Evolutionary conservation across 768 basidiomycete genomes (phyloP).

Genomic region (Cantharellus anzutake): DNA sequence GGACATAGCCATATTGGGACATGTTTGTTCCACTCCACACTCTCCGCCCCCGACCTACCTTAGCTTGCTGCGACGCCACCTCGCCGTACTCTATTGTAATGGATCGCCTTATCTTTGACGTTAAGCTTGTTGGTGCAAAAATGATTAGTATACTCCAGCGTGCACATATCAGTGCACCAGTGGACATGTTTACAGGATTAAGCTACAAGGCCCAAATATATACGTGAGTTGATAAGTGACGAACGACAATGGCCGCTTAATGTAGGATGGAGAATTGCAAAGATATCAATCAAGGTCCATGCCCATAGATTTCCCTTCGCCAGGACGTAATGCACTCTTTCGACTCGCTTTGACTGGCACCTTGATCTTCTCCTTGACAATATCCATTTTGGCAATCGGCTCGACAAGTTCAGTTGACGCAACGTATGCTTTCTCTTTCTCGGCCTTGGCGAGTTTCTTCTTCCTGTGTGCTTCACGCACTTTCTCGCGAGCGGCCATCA

Average conservation of each 20-base stretch:
- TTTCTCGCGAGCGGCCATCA: slow-evolving; percentile 18
- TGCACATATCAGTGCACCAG: too few relatives aligned
- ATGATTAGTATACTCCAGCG: too few relatives aligned
- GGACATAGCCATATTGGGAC: slow-evolving; percentile 14
- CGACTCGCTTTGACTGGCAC: slow-evolving; percentile 29
- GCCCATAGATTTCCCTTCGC: slow-evolving; percentile 75
- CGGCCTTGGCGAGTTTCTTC: slow-evolving; percentile 5
- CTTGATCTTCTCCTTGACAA: slow-evolving; percentile 61
- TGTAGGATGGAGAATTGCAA: not conserved
- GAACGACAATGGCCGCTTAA: too few relatives aligned
- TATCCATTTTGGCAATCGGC: slow-evolving; percentile 29
- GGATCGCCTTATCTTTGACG: too few relatives aligned
- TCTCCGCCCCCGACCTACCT: too few relatives aligned
- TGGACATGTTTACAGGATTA: too few relatives aligned
- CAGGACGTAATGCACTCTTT: slow-evolving; percentile 52
- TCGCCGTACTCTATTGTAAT: too few relatives aligned
- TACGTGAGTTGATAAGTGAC: too few relatives aligned
- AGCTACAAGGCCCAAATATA: too few relatives aligned
- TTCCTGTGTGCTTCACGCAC: slow-evolving; percentile 19
- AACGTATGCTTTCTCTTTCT: slow-evolving; percentile 1
- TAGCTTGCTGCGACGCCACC: too few relatives aligned
- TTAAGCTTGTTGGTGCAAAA: too few relatives aligned
- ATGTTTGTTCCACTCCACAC: too few relatives aligned
- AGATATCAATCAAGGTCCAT: slow-evolving; percentile 31
- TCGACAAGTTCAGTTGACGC: slow-evolving; percentile 44